Conservation (phyloP, 306 rosid species). For the Vicia faba region DNA sequence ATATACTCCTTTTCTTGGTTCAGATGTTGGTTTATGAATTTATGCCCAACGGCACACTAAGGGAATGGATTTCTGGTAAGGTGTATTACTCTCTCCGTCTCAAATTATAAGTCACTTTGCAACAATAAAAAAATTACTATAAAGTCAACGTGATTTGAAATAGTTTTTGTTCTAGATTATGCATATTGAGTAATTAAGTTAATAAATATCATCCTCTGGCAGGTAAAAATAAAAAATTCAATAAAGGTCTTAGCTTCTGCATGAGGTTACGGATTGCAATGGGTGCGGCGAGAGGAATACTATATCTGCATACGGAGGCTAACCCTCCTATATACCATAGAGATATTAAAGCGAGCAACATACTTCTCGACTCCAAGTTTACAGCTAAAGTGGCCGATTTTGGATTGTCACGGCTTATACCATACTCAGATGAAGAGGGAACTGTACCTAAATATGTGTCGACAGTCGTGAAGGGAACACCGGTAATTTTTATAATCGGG, state of each 20-base stretch:
- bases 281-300: slow-evolving; percentile 86
- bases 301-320: slow-evolving; percentile 88
- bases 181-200: neutral
- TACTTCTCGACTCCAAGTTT: slow-evolving; percentile 71
- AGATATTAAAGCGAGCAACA: slow-evolving; percentile 88
- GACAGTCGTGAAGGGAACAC: slow-evolving; percentile 93
- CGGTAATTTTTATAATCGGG: slow-evolving; percentile 56
- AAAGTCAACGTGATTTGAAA: neutral
- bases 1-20: slow-evolving; percentile 37
- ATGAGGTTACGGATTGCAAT: slow-evolving; percentile 69
- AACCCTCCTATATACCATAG: slow-evolving; percentile 95
- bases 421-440: slow-evolving; percentile 65
- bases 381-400: slow-evolving; percentile 90
- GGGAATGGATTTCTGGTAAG: slow-evolving; percentile 85
- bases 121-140: too few relatives aligned
- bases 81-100: neutral
- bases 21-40: slow-evolving; percentile 95
- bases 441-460: slow-evolving; percentile 63
- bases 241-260: slow-evolving; percentile 50
- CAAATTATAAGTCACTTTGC: too few relatives aligned
- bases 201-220: slow-evolving; percentile 42
- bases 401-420: slow-evolving; percentile 89
- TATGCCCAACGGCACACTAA: slow-evolving; percentile 84
- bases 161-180: slow-evolving; percentile 23
- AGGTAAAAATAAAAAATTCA: slow-evolving; percentile 52